phyloP scores from a whole-genome alignment of 176 grass and related monocot genomes.

The Calamus simplicifolius region DNA sequence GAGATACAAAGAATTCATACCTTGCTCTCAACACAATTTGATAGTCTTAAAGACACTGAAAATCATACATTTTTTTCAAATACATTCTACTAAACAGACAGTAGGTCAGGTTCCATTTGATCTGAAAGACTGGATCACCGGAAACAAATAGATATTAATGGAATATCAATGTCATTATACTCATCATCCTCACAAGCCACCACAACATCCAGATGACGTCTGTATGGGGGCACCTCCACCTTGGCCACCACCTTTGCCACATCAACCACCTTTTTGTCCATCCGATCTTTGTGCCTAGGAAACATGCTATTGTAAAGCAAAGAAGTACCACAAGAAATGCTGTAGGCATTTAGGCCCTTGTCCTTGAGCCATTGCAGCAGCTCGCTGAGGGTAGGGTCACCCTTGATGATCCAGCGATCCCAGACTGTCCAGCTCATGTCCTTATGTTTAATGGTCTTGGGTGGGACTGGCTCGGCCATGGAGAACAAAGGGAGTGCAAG shows the following conservation, averaged over 20 bases:
- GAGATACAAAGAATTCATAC: too few species aligned
- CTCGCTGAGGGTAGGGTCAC: slow-evolving; percentile 59
- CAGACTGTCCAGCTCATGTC: slow-evolving; percentile 77
- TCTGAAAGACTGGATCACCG: slow-evolving; percentile 18
- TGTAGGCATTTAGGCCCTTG: slow-evolving; percentile 72
- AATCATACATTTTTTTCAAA: too few species aligned
- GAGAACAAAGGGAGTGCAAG: slow-evolving; percentile 84
- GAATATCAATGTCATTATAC: slow-evolving; percentile 78
- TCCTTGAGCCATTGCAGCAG: slow-evolving; percentile 72
- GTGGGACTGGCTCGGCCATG: slow-evolving; percentile 74
- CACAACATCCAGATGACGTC: slow-evolving; percentile 45
- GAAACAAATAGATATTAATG: slow-evolving; percentile 69
- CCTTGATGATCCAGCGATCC: slow-evolving; percentile 74
- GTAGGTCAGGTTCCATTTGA: too few species aligned
- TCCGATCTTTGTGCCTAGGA: slow-evolving; percentile 45
- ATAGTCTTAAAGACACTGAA: too few species aligned
- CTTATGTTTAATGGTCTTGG: slow-evolving; percentile 55
- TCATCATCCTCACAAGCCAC: slow-evolving; percentile 12
- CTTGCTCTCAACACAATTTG: too few species aligned
- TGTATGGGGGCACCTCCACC: slow-evolving; percentile 42
- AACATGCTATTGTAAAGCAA: slow-evolving; percentile 94
- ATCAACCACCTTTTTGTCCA: slow-evolving; percentile 48
- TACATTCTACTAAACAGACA: too few species aligned
- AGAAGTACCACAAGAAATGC: slow-evolving; percentile 73
- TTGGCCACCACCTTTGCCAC: slow-evolving; percentile 50